Evolutionary conservation across 352 stramenopile species (phyloP).

Genomic region (Pythium aristosporum): DNA sequence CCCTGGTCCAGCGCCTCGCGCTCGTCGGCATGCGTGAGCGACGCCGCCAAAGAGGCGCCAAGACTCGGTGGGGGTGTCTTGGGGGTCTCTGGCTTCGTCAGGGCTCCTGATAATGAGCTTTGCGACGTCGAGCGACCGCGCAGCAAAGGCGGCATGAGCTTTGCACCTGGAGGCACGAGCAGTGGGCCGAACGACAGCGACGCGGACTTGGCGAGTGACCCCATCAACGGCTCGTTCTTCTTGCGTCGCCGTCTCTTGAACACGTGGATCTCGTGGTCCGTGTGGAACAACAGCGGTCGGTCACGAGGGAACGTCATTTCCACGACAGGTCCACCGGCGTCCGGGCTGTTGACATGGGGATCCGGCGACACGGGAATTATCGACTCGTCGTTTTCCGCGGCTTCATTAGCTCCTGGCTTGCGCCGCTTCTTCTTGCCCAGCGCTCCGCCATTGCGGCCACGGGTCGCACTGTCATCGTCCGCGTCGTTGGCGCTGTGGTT

Average conservation of each 20-base stretch:
- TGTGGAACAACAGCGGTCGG: slow-evolving; percentile 32
- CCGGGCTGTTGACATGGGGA: slow-evolving; percentile 65
- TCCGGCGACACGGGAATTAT: slow-evolving; percentile 60
- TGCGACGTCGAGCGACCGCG: slow-evolving; percentile 6
- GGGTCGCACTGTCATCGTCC: slow-evolving; percentile 27
- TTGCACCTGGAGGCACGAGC: not conserved
- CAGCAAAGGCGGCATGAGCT: slow-evolving; percentile 5
- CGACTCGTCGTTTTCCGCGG: slow-evolving; percentile 58
- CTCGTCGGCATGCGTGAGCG: slow-evolving; percentile 67
- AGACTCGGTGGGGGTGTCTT: slow-evolving; percentile 51
- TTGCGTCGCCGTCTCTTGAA: slow-evolving; percentile 62
- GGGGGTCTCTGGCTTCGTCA: slow-evolving; percentile 2
- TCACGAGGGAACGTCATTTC: slow-evolving; percentile 65
- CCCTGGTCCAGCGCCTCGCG: slow-evolving; percentile 53
- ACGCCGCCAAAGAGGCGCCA: slow-evolving; percentile 67
- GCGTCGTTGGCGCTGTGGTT: slow-evolving; percentile 44
- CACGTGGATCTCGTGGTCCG: slow-evolving; percentile 44
- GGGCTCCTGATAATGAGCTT: not conserved
- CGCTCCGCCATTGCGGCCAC: slow-evolving; percentile 15
- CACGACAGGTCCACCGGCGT: slow-evolving; percentile 43
- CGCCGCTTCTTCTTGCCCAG: slow-evolving; percentile 50
- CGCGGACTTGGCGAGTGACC: not conserved
- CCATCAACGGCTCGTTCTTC: slow-evolving; percentile 9
- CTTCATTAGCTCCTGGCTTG: slow-evolving; percentile 33
- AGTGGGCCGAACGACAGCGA: slow-evolving; percentile 6